Evolutionary conservation across 202 grass and related monocot genomes (phyloP), one percentile per base, ranked within the genome.

Genomic region (Saccharum hybrid): DNA sequence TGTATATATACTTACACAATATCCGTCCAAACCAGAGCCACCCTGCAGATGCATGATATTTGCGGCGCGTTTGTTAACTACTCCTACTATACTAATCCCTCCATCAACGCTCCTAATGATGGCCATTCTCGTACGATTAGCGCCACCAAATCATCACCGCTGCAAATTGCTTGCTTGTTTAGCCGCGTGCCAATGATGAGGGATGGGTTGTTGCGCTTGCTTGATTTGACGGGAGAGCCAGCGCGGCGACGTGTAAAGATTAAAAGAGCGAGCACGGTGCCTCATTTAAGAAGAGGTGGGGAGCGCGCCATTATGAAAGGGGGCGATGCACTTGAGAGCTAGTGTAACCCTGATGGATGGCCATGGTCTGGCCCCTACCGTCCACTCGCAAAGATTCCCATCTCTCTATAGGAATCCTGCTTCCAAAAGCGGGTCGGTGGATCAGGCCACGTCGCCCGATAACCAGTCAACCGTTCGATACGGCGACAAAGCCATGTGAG

Each of bases 171-270:
- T 61, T 61, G 56, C 5, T n/a, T 38, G 34, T 81, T 84, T 81
- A 88, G 63, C 30, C n/a, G 22, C 16, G 49, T 52, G 21, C 57
- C 82, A 91, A 91, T 86, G 85, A 91, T 91, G 63, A 88, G 36
- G 38, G 49, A 40, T 31, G 80, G 66, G 86, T 41, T 66, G 68
- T 68, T 68, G 36, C 66, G 34, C 37, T 39, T 5, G 52, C 79
- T 84, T 80, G 66, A 75, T 52, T 74, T 74, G 71, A 73, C 70
- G 70, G 14, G 70, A 31, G 81, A 69, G 19, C 6, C 37, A 26
- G 26, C 26, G 26, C 51, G 63, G 2, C 42, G 85, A 82, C 74
- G 81, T 87, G 81, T 75, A 85, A 92, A 82, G 80, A 56, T 82
- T 67, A 67, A 86, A 89, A 82, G 70, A 33, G 28, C 28, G 28